These are phyloP conservation scores for Pythium volutum DNA, from an alignment of 352 stramenopile species.

Conservation along the genomic window DNA sequence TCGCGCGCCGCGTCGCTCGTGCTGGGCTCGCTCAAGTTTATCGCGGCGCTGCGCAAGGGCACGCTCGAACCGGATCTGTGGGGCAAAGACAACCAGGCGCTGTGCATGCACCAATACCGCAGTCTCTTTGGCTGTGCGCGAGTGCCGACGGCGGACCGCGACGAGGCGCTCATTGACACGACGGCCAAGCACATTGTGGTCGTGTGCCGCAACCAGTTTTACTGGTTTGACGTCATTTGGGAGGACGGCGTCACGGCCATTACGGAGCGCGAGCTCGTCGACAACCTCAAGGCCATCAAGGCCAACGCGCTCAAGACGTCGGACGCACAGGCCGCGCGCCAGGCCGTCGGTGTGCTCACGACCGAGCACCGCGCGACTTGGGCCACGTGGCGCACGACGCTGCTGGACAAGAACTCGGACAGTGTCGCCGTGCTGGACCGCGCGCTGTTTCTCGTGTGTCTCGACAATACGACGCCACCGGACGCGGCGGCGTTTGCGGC, in stretches of 20 bases:
- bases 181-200: slow-evolving; percentile 92
- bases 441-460: slow-evolving; percentile 93
- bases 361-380: slow-evolving; percentile 90
- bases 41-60: slow-evolving; percentile 86
- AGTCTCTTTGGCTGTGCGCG: slow-evolving; percentile 88
- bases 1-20: slow-evolving; percentile 86
- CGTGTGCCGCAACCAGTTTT: slow-evolving; percentile 93
- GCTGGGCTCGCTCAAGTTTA: slow-evolving; percentile 92
- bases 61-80: slow-evolving; percentile 91
- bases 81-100: slow-evolving; percentile 60
- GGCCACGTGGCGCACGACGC: slow-evolving; percentile 79
- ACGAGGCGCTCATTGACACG: slow-evolving; percentile 81
- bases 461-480: slow-evolving; percentile 90
- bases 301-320: slow-evolving; percentile 68
- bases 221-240: slow-evolving; percentile 93
- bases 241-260: slow-evolving; percentile 84
- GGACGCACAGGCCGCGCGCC: slow-evolving; percentile 52
- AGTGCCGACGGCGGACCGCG: slow-evolving; percentile 65
- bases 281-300: slow-evolving; percentile 91
- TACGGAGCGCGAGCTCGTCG: slow-evolving; percentile 88
- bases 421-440: slow-evolving; percentile 90
- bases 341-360: slow-evolving; percentile 90
- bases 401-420: slow-evolving; percentile 74
- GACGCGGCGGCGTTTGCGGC: slow-evolving; percentile 70
- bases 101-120: slow-evolving; percentile 97